Evolutionary conservation across 164 flowering plant species (phyloP), one percentile per base, ranked within the genome.

Genomic region (Annona squamosa): DNA sequence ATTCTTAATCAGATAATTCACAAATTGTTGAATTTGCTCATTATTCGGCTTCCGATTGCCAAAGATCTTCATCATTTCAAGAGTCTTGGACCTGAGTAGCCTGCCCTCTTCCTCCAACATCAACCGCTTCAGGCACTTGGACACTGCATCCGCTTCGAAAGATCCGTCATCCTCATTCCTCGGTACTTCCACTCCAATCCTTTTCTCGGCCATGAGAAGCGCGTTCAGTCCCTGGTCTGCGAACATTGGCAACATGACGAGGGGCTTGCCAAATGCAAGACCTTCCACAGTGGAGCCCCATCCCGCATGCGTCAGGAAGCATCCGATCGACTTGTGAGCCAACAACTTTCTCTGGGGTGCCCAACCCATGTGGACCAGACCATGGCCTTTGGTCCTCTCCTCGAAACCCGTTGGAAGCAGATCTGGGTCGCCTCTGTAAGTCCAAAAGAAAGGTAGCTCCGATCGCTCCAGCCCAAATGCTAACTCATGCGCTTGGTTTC

Each of bases 251-350:
- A 80, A 48, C 5, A 84, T 5, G 37, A 84, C 68, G 1, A 78
- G 77, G 9, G 75, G 16, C 6, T 79, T 86, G 42, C 87, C 89
- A 37, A 65, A 74, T 7, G 37, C 67, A 48, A 87, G 77, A 1
- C 79, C 67, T 73, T 83, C 85, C 3, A 81, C 75, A 0, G 74
- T 42, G 16, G 88, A 80, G 2, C 82, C 71, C 80, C 81, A 82
- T 9, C 85, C 84, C 1, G 78, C 68, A 9, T 83, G 86, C 46
- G 64, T 75, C 77, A 83, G 19, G 18, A 69, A 82, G 5, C 80
- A 84, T 5, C 88, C 87, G 46, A 85, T 72, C 1, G 90, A 68
- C 3, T 80, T 74, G 48, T 85, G 88, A 2, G 71, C 78, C 48
- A 85, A 65, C 26, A 87, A 77, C 26, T 79, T 73, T 75, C 69